Base-by-base conservation (phyloP, 2,329 filamentous ascomycete genomes). In the Arthrinium phaeospermum region DNA sequence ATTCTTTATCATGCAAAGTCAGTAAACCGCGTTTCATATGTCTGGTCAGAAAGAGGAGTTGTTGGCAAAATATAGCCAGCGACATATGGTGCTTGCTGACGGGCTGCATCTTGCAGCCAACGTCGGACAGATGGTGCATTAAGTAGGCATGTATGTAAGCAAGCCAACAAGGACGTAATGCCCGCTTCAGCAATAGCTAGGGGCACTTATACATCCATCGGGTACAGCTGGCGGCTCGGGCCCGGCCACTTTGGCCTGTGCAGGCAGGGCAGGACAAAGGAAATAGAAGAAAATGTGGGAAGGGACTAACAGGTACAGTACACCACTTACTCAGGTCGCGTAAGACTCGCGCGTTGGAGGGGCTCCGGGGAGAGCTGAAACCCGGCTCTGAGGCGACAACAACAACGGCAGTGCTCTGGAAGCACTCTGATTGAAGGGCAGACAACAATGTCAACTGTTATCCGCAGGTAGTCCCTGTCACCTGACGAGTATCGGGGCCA, bases 391-490 rank as follows among this genome's bases (percentile, higher is more conserved):
- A 71, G 44, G 61, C 46, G 41, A 70, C 47, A 71, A 46, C 51
- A 74, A 72, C 70, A 45, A 72, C 71, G 70, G 68, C 64, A 71
- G 71, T 71, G 73, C 73, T 72, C 7, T 57, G 70, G 67, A 69
- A 70, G 72, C 74, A 72, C 75, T 77, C 76, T 81, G 78, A 81
- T 82, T 79, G 79, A 81, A 73, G 78, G 75, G 73, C 74, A 71
- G 71, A 73, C 77, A 70, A 76, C 75, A 75, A 71, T 75, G 76
- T 77, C 77, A 79, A 82, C 81, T 79, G 78, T 77, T 75, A 76
- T 85, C 84, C 84, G 85, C 85, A 86, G 85, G 76, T 73, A 75
- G 77, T 72, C 73, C 77, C 74, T 81, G 87, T 89, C 88, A 89
- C 86, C 86, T 88, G 88, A 89, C 83, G 76, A 72, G 73, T 19